Base-by-base conservation (phyloP, 108 stramenopile genomes). In the Phaeodactylum tricornutum region DNA sequence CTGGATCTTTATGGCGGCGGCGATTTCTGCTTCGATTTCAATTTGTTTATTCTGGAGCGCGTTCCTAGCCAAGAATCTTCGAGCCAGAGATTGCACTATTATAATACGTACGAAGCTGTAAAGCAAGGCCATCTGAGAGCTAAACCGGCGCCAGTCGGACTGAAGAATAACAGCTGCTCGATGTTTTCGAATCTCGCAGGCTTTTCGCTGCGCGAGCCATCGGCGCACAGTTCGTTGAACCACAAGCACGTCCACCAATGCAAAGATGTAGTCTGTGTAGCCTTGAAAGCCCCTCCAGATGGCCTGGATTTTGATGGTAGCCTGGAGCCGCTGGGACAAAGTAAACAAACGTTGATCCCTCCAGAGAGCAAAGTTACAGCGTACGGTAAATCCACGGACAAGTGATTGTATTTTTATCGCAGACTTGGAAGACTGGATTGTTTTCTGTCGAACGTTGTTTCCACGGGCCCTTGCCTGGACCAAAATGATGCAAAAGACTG, bases 261-360 rank as follows among this genome's bases (percentile, higher is more conserved):
- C 24, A 51, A 80, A 80, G 17, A 80, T 61, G 40, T 65, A 80
- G 30, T 80, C 74, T 3, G 71, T 69, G 61, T 71, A 75, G 6
- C 50, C 47, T 31, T 72, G 59, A 58, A 75, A 80, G 7, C 71
- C 68, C 15, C 81, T 55, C 76, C 76, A 83, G 20, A 50, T 44
- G 8, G 65, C 33, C 38, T 77, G 75, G 52, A 82, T 82, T 17
- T 57, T 60, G 21, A 29, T 41, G 9, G 72, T 75, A 8, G 79
- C 72, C 3, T 4, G 15, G 7, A 25, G 11, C 24, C 40, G 7
- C 20, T 45, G 36, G 39, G 14, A 36, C 17, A 30, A 29, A 52
- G 20, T 23, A 1, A 30, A 19, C 9, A 21, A 25, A 3, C 45
- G 3, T 26, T 43, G 50, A 46, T 51, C 47, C 33, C 69, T 51